A percentile compares a stretch with the other conserved stretches of the same genome.
phyloP scores from a whole-genome alignment of 1,139 yeast species.

The Insectozyma bohioensis region DNA sequence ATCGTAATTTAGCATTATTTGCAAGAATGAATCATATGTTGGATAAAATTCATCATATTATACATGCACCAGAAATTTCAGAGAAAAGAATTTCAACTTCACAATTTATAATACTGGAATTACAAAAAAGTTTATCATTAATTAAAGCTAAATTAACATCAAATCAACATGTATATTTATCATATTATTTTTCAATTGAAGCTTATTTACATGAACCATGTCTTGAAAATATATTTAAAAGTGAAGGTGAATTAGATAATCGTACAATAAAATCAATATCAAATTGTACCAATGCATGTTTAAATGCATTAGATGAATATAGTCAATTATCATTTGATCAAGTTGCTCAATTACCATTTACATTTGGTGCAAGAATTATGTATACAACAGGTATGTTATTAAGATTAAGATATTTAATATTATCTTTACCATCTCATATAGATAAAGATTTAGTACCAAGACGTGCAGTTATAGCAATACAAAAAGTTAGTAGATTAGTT shows the following conservation, averaged over 20 bases:
- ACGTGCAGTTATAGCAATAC: conserved; percentile 45
- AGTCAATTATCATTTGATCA: conserved; percentile 39
- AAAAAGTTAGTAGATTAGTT: conserved; percentile 40
- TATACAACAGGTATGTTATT: conserved; percentile 68
- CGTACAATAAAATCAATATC: conserved; percentile 40
- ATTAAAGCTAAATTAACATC: conserved; percentile 37
- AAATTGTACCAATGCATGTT: conserved; percentile 57
- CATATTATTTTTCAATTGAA: conserved; percentile 64
- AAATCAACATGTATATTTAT: conserved; percentile 41
- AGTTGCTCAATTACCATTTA: conserved; percentile 59
- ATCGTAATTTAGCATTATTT: conserved; percentile 52
- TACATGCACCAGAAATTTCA: conserved; percentile 40
- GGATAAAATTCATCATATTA: conserved; percentile 60
- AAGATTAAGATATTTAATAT: conserved; percentile 54
- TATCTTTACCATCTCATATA: conserved; percentile 54
- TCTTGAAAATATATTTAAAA: conserved; percentile 31
- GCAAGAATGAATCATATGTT: conserved; percentile 59
- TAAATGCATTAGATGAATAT: conserved; percentile 52
- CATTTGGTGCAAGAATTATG: conserved; percentile 62
- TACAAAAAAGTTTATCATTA: conserved; percentile 40
- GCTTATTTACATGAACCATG: conserved; percentile 72
- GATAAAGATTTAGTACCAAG: conserved; percentile 51
- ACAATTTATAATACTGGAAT: conserved; percentile 36
- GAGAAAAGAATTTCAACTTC: conserved; percentile 25
- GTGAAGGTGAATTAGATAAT: conserved; percentile 22